Percentiles rank a stretch among this genome's conserved stretches.
Conservation (phyloP, 441 rosid species). For the Macaranga tanarius region DNA sequence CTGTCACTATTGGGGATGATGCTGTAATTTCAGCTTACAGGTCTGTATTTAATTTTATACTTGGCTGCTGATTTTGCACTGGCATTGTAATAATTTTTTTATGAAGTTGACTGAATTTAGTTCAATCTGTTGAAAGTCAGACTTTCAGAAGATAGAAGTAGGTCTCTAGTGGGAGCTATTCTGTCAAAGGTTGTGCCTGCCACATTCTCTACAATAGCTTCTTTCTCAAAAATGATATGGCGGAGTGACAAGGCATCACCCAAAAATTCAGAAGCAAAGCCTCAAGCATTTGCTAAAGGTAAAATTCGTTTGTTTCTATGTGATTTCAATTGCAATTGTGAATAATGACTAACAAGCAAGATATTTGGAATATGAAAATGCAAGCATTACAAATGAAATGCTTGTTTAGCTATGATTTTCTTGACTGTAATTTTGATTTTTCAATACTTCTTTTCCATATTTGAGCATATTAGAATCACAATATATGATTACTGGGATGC, state of each 20-base stretch:
- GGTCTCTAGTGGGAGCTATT: constrained; percentile 87
- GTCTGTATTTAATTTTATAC: constrained; percentile 34
- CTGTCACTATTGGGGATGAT: constrained; percentile 89
- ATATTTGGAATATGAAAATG: neutral
- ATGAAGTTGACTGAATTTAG: constrained; percentile 16
- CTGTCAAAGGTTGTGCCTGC: constrained; percentile 93
- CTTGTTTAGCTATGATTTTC: neutral
- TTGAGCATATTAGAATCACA: neutral
- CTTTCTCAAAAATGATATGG: constrained; percentile 90
- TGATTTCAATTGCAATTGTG: constrained; percentile 12
- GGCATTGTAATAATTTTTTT: constrained; percentile 3
- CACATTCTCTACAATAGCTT: constrained; percentile 82
- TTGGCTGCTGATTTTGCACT: neutral
- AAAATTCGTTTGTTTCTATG: constrained; percentile 19
- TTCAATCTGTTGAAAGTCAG: constrained; percentile 34
- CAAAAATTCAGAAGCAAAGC: constrained; percentile 59
- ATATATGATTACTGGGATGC: neutral
- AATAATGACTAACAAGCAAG: neutral
- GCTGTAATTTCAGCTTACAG: constrained; percentile 94
- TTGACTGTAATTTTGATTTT: neutral
- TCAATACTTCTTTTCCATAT: neutral
- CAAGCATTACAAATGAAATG: neutral
- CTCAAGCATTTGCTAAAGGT: constrained; percentile 91
- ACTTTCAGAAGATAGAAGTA: constrained; percentile 87
- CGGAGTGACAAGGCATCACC: constrained; percentile 60